Evolutionary conservation across 495 filamentous ascomycete species (phyloP), one percentile per base, ranked within the genome.

Genomic region (Tuber melanosporum): DNA sequence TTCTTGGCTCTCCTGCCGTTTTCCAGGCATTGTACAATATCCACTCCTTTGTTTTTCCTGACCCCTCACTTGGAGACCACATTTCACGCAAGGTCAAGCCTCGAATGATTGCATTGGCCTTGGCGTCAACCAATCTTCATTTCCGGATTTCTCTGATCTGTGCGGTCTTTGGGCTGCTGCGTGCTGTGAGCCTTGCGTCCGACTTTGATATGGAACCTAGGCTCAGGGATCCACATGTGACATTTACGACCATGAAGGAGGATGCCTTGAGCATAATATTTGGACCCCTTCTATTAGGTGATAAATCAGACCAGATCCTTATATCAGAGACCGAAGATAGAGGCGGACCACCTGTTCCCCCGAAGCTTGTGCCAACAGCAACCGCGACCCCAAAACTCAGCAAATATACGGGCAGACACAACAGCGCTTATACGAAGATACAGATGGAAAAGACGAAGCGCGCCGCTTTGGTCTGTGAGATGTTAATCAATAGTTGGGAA

Each of bases 1-100:
- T 95, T 52, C 85, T 95, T 17, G 93, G 92, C 20, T 92, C 91
- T 41, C 80, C 88, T 49, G 84, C 86, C 39, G 83, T 94, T 41
- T 94, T 93, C 77, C 88, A 91, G 71, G 87, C 88, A 5, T 80
- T 95, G 20, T 88, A 90, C 42, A 86, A 87, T 45, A 91, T 95
- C 46, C 88, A 89, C 69, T 85, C 85, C 45, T 88, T 90, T 70
- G 85, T 88, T 22, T 85, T 87, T 74, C 85, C 84, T 0, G 87
- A 87, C 71, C 84, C 86, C 2, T 88, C 89, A 71, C 82, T 86
- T 52, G 84, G 85, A 36, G 83, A 84, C 75, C 86, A 87, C 17
- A 88, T 86, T 77, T 85, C 87, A 49, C 87, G 83, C 66, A 88
- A 86, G 80, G 84, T 90, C 66, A 86, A 88, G 45, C 89, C 89